Percentiles rank a stretch among this genome's conserved stretches.
Conservation (phyloP, 2,329 filamentous ascomycete genomes). For the Verruconis gallopava region DNA sequence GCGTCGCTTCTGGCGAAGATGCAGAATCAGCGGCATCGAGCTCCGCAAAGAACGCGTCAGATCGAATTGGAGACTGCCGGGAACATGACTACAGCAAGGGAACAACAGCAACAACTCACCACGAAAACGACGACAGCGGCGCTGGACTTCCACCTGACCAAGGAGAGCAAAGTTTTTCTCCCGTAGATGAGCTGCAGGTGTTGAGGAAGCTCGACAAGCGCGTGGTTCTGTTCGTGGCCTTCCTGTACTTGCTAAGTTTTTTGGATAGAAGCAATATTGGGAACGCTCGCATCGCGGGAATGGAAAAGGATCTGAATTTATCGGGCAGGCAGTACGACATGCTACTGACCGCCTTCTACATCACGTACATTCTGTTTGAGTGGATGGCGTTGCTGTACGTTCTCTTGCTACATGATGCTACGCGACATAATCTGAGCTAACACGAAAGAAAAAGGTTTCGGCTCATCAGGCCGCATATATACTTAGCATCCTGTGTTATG, state of each 20-base stretch:
- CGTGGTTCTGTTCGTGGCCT: conserved; percentile 66
- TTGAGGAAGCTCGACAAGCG: conserved; percentile 63
- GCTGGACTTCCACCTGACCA: too few relatives aligned
- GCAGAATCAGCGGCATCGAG: not conserved
- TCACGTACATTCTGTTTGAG: conserved; percentile 51
- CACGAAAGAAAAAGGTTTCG: conserved; percentile 30
- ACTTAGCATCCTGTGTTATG: conserved; percentile 51
- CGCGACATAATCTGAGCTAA: not conserved
- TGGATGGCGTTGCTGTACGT: conserved; percentile 50
- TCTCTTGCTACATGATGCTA: not conserved
- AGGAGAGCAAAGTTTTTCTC: too few relatives aligned
- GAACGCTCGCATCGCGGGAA: conserved; percentile 49
- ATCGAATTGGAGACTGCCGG: too few relatives aligned
- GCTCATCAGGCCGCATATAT: conserved; percentile 46
- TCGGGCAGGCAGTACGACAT: conserved; percentile 45
- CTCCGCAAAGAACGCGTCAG: too few relatives aligned
- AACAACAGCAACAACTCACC: too few relatives aligned
- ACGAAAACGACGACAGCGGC: too few relatives aligned
- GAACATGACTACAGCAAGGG: too few relatives aligned
- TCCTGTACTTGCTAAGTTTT: conserved; percentile 76
- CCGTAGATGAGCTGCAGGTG: conserved; percentile 60
- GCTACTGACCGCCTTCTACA: conserved; percentile 50
- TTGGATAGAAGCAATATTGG: conserved; percentile 67
- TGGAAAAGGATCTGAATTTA: conserved; percentile 41
- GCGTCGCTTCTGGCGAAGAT: conserved; percentile 4